These are phyloP conservation scores for Polytrichum formosum DNA, from an alignment of 225 moss, liverwort and hornwort species.

Conservation along the genomic window DNA sequence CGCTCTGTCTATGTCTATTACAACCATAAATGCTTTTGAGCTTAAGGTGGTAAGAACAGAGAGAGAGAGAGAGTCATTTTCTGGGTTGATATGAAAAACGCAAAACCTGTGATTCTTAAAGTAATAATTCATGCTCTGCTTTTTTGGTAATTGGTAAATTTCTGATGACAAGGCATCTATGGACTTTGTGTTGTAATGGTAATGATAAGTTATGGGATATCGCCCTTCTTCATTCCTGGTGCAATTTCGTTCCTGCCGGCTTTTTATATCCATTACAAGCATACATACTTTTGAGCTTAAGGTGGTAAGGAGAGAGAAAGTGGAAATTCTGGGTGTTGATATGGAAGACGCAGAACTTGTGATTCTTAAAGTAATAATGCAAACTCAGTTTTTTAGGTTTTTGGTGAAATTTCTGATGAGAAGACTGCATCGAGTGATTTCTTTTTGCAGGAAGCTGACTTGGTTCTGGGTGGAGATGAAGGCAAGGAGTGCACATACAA, in stretches of 20 bases:
- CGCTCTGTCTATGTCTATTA: no score
- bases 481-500: conserved; percentile 91
- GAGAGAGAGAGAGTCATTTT: neutral
- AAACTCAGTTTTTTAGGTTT: neutral
- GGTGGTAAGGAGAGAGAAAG: neutral
- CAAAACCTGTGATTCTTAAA: no score
- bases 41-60: neutral
- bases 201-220: no score
- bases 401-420: neutral
- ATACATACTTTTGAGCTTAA: no score
- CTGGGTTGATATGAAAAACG: neutral
- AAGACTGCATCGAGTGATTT: neutral
- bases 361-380: neutral
- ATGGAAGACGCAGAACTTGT: neutral
- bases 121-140: no score
- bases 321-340: neutral
- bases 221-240: no score
- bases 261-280: no score
- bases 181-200: no score
- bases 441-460: conserved; percentile 66
- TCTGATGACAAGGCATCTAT: no score
- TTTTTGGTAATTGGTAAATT: no score
- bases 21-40: no score
- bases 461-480: conserved; percentile 88
- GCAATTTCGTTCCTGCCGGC: no score